A percentile compares a stretch with the other conserved stretches of the same genome.
phyloP scores from a whole-genome alignment of 148 eudicot genomes.

The Persicaria maculosa region DNA sequence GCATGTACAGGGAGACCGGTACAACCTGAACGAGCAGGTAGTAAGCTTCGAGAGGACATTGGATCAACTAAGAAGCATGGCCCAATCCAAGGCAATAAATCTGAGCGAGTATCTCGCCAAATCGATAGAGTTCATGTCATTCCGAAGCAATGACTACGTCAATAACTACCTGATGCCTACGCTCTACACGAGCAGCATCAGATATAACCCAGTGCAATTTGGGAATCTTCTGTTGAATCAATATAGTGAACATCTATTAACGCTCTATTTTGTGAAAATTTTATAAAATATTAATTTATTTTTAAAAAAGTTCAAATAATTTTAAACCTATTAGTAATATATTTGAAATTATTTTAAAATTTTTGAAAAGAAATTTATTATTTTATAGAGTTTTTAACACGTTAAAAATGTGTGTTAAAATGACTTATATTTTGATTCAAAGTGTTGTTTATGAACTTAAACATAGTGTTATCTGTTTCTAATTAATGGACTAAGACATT shows the following conservation, averaged over 20 bases:
- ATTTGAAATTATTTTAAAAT: no score
- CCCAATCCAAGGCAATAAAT: conserved; percentile 19
- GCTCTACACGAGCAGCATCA: conserved; percentile 46
- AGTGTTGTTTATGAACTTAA: no score
- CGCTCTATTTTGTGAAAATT: conserved; percentile 28
- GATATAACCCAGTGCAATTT: conserved; percentile 51
- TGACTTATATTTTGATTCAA: no score
- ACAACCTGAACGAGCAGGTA: conserved; percentile 69
- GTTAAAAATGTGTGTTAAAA: no score
- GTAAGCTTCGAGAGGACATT: conserved; percentile 63
- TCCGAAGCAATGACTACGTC: conserved; percentile 91
- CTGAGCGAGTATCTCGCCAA: conserved; percentile 45
- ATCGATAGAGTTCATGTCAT: conserved; percentile 53
- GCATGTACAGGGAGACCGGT: conserved; percentile 57
- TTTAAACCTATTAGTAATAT: no score
- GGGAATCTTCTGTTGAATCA: conserved; percentile 71
- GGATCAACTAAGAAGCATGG: conserved; percentile 40
- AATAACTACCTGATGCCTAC: conserved; percentile 85
- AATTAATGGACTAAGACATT: no score
- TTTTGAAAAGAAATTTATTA: no score
- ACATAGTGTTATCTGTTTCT: no score
- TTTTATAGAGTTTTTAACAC: no score
- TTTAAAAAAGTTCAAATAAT: no score
- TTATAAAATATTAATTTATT: no score
- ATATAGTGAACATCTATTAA: conserved; percentile 61